phyloP scores from a whole-genome alignment of 208 protist species.

The Trypanosoma brucei region DNA sequence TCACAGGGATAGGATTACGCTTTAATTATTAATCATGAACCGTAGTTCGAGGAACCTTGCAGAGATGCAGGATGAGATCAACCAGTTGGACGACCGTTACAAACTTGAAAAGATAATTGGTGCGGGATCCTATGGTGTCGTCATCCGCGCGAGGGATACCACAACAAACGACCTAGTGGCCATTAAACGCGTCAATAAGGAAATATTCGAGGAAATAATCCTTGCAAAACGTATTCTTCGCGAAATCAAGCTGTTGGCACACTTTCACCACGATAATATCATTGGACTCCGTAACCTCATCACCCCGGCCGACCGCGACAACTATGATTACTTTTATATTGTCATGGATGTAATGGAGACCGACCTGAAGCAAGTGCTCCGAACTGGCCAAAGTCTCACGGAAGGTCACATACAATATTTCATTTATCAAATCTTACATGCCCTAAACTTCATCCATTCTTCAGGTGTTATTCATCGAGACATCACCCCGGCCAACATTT shows the following conservation, averaged over 20 bases:
- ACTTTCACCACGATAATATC: constrained; percentile 91
- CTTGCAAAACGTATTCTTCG: constrained; percentile 92
- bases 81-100: constrained; percentile 79
- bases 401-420: constrained; percentile 95
- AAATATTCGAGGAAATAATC: constrained; percentile 91
- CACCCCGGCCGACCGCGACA: constrained; percentile 51
- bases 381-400: constrained; percentile 84
- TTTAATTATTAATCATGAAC: constrained; percentile 7
- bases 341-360: constrained; percentile 97
- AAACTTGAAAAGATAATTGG: constrained; percentile 87
- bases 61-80: constrained; percentile 82
- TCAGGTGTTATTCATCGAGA: constrained; percentile 95
- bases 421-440: constrained; percentile 94
- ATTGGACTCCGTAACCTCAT: constrained; percentile 86
- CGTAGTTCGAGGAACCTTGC: constrained; percentile 23
- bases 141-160: constrained; percentile 79
- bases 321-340: constrained; percentile 91
- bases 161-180: constrained; percentile 79
- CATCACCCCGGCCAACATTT: constrained; percentile 94
- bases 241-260: constrained; percentile 91
- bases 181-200: constrained; percentile 94
- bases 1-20: not conserved
- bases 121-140: constrained; percentile 88
- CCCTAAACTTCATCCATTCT: constrained; percentile 92
- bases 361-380: constrained; percentile 93